Evolutionary conservation across 192 early-diverging fungal species (phyloP), one percentile per base, ranked within the genome.

Genomic region (Gigaspora rosea): DNA sequence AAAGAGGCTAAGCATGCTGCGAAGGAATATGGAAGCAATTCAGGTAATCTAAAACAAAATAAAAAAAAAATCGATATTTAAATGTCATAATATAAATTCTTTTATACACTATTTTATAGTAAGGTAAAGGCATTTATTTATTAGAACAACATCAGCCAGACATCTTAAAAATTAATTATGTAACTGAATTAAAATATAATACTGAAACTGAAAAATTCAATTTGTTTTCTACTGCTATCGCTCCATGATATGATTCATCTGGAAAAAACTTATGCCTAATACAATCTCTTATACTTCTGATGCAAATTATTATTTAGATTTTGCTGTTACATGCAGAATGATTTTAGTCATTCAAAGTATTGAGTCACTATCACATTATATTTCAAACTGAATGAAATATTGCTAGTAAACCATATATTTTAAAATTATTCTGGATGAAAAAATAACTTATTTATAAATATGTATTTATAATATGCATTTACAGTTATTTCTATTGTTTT

Each of bases 91-190:
- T 36, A 20, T 3, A 15, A 15, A 35, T 10, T 41, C 15, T 11
- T 66, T 76, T 41, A 57, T 16, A 4, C 32, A 50, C 46, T n/a
- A 35, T 52, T 52, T 27, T 27, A 27, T 27, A 27, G 27, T 1
- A 27, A 27, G 27, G 27, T 27, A 0, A 27, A 27, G 7, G 15
- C 41, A 32, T 50, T 7, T 66, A 76, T 56, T 46, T 76, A 15
- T 41, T 64, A n/a, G 73, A 75, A 33, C 41, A 63, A 52, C 8
- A 76, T 35, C 20, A 51, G 1, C 11, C 81, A 41, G 81, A 82
- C 41, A 82, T 88, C 48, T 88, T 88, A 20, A 78, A 80, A 18
- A 80, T 88, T 49, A 84, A 79, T 0, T 88, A 89, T 73, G 73
- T 88, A 20, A 71, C 74, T 2, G 88, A 88, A 57, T 78, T 86